These are phyloP conservation scores for Hansenula anomala DNA, from an alignment of 1,139 yeast genomes.

Conservation along the genomic window DNA sequence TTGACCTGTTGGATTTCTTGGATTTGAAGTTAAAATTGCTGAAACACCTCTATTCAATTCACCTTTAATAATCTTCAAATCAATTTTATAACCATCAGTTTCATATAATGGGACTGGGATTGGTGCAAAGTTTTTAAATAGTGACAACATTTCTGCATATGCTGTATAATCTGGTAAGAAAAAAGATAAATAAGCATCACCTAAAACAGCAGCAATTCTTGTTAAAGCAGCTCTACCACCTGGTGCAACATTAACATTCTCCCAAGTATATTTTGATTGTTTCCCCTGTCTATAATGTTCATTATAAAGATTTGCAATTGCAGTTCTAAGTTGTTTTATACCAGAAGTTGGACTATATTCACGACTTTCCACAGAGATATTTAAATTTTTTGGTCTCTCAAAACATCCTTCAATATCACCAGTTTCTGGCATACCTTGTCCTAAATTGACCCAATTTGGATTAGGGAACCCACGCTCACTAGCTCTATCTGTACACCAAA, in stretches of 20 bases:
- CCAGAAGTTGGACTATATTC: conserved; percentile 70
- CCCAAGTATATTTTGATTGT: conserved; percentile 54
- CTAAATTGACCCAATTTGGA: conserved; percentile 57
- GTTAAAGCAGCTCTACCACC: conserved; percentile 70
- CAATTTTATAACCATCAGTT: conserved; percentile 55
- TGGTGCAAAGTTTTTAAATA: conserved; percentile 63
- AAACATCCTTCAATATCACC: conserved; percentile 63
- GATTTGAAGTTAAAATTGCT: conserved; percentile 57
- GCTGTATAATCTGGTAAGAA: conserved; percentile 70
- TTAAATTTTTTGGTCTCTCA: conserved; percentile 48
- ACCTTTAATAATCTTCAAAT: conserved; percentile 48
- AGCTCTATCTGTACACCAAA: conserved; percentile 69
- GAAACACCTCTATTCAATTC: conserved; percentile 61
- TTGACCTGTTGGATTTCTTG: conserved; percentile 65
- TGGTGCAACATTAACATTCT: conserved; percentile 64
- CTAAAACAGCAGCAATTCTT: conserved; percentile 60
- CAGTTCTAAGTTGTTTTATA: conserved; percentile 50
- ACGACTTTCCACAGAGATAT: conserved; percentile 47
- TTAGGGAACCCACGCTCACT: conserved; percentile 54
- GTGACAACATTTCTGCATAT: conserved; percentile 66
- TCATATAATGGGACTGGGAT: conserved; percentile 64
- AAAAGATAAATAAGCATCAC: conserved; percentile 58
- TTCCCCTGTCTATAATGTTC: conserved; percentile 48
- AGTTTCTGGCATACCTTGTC: conserved; percentile 71
- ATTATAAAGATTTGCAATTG: conserved; percentile 59